These are phyloP conservation scores for Rhododendron griersonianum DNA, from an alignment of 148 eudicot genomes.

Conservation along the genomic window DNA sequence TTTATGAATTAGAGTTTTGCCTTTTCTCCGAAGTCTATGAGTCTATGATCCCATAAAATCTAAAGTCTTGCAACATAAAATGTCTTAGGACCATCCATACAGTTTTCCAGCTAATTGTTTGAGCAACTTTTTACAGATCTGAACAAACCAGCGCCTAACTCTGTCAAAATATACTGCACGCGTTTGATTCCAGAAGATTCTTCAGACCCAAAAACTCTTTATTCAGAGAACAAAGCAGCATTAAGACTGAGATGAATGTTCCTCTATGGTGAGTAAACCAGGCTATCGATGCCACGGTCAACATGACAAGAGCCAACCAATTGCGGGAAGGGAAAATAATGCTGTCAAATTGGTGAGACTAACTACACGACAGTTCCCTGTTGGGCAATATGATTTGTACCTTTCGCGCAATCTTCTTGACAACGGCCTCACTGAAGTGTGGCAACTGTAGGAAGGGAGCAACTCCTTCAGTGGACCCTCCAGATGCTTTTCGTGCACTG, in stretches of 20 bases:
- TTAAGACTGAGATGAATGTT: background rate
- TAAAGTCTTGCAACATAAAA: background rate
- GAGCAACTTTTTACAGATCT: background rate
- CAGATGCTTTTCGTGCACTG: conserved; percentile 71
- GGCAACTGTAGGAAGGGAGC: conserved; percentile 96
- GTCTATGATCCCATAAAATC: background rate
- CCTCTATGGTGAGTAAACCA: background rate
- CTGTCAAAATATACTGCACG: background rate
- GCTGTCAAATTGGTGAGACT: background rate
- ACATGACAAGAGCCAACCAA: background rate
- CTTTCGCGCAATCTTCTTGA: conserved; percentile 77
- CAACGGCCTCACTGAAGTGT: conserved; percentile 68
- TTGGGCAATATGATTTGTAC: conserved; percentile 14
- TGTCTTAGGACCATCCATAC: background rate
- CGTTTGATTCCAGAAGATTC: background rate
- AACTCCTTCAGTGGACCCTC: conserved; percentile 72
- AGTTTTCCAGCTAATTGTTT: background rate
- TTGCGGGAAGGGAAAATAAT: background rate
- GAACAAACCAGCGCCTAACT: background rate
- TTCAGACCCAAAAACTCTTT: background rate
- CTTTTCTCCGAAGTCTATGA: background rate
- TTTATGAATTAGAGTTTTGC: background rate
- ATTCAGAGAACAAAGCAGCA: background rate
- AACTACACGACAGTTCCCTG: conserved; percentile 16
- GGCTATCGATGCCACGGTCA: background rate